Base-by-base conservation (phyloP, 2,329 filamentous ascomycete genomes). In the Paraphoma sp. region DNA sequence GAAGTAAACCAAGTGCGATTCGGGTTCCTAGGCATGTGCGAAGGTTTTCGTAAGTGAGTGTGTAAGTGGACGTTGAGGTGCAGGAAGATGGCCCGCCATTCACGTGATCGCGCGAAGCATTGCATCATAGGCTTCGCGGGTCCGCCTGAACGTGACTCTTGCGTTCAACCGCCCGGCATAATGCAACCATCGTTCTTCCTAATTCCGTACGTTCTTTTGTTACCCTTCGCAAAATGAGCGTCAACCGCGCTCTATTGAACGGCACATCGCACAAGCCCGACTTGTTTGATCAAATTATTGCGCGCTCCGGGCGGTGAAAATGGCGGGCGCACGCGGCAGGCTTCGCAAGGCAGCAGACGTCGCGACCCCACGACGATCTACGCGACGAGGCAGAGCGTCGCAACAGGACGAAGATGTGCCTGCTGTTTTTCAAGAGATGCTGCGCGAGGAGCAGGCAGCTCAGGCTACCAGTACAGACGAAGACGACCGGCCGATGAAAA, bases 401-500 rank as follows among this genome's bases (percentile, higher is more conserved):
- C 61, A 68, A 16, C 56, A 68, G 14, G 65, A 70, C 53, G 62
- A 64, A 18, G 64, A 61, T 4, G 72, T 82, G 10, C 79, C 79
- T 11, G 74, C 76, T 49, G 73, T 82, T 1, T 82, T 80, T 59
- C 75, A 73, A 45, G 80, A 82, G 41, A 76, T 83, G 78, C 68
- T 83, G 28, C 69, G 71, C 33, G 80, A 82, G 50, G 75, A 77
- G 46, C 62, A 73, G 17, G 65, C 72, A 5, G 71, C 77, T 40
- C 59, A 70, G 14, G 60, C 68, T 47, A 65, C 70, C 41, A 63
- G 60, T 14, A 55, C 62, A 12, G 67, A 74, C 29, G 68, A 74
- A 29, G 67, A 70, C 50, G 65, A 74, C n/a, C 65, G 62, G 30
- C 79, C 77, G 30, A 56, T 76, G 50, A 81, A 80, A 67, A 76